phyloP scores from a whole-genome alignment of 345 rosid genomes.

The Ceriops tagal region DNA sequence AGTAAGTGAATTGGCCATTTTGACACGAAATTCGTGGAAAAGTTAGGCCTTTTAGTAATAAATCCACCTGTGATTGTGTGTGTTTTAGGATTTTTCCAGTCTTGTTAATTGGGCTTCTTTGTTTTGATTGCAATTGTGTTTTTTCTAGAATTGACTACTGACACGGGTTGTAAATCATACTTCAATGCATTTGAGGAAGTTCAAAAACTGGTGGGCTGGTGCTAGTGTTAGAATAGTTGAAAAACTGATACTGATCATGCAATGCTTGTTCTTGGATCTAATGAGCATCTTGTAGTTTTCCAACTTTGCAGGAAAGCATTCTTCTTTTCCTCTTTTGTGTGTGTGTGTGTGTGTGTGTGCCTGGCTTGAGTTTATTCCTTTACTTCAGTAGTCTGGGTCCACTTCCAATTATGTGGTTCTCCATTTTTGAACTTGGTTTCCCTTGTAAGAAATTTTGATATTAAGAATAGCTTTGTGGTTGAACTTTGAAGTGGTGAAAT shows the following conservation, averaged over 20 bases:
- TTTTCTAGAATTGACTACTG: background rate
- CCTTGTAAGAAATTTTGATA: background rate
- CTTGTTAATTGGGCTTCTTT: background rate
- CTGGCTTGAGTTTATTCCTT: no score
- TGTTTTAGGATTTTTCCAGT: background rate
- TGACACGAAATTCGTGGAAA: no score
- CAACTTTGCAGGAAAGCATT: no score
- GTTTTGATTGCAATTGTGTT: background rate
- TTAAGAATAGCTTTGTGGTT: background rate
- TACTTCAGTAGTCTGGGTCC: background rate
- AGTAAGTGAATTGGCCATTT: no score
- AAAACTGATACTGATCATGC: background rate
- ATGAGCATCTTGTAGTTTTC: no score
- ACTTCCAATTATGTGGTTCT: background rate
- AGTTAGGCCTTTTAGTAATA: no score
- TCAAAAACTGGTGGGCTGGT: background rate
- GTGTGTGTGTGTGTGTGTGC: no score
- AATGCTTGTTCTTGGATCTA: no score
- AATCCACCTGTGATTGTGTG: no score
- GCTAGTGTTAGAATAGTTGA: background rate
- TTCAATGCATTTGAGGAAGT: background rate
- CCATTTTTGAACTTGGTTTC: background rate
- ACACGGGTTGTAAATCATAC: background rate
- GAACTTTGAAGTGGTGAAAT: background rate
- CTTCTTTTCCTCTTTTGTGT: no score